Percentiles rank a stretch among this genome's conserved stretches.
These are phyloP conservation scores for Pelargonium fulgidum DNA, from an alignment of 441 rosid genomes.

Conservation along the genomic window DNA sequence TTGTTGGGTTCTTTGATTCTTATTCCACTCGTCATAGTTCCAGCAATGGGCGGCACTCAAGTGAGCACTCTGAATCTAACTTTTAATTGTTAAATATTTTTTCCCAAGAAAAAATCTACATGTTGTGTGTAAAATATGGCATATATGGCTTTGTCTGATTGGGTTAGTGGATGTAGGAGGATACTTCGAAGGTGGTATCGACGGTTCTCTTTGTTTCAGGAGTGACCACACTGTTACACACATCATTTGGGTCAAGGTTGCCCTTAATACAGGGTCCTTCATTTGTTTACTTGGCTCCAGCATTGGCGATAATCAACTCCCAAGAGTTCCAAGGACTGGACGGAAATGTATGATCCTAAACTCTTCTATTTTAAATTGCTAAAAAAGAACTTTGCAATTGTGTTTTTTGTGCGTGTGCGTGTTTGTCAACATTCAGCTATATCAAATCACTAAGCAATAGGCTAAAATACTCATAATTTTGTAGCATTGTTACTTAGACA, in stretches of 20 bases:
- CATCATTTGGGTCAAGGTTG: constrained; percentile 84
- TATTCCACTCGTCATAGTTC: constrained; percentile 87
- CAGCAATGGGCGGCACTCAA: constrained; percentile 93
- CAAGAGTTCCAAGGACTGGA: constrained; percentile 70
- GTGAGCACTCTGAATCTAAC: too few species aligned
- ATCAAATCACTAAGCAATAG: too few species aligned
- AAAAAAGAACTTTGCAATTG: too few species aligned
- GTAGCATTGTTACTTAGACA: too few species aligned
- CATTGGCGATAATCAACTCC: constrained; percentile 80
- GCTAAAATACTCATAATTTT: too few species aligned
- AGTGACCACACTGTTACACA: constrained; percentile 80
- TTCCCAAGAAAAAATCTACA: too few species aligned
- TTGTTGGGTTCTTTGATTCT: constrained; percentile 82
- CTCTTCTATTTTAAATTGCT: background rate
- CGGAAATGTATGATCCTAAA: constrained; percentile 64
- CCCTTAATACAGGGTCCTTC: constrained; percentile 95
- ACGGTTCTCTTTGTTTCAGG: constrained; percentile 85
- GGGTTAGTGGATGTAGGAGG: constrained; percentile 68
- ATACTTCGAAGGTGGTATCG: constrained; percentile 68
- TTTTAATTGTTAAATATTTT: too few species aligned
- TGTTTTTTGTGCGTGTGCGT: too few species aligned
- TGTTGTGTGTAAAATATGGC: constrained; percentile 8
- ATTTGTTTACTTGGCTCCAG: constrained; percentile 86
- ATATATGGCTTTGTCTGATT: constrained; percentile 27
- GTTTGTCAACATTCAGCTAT: too few species aligned